phyloP scores from a whole-genome alignment of 331 rosid genomes.

The Cydonia oblonga region DNA sequence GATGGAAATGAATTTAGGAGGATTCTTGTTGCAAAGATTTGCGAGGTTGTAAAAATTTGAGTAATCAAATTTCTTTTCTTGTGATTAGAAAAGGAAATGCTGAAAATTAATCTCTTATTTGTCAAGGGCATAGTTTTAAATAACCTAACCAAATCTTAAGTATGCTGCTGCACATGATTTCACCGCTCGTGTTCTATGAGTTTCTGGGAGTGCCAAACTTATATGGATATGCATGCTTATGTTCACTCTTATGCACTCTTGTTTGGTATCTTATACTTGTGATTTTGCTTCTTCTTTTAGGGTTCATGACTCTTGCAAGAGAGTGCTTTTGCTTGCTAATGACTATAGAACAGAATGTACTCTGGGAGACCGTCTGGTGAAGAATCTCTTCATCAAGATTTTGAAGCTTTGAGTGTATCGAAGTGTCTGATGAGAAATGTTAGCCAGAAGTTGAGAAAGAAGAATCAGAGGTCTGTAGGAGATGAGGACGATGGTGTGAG shows the following conservation, averaged over 20 bases:
- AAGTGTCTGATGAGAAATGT: constrained; percentile 82
- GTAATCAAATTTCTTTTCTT: background rate
- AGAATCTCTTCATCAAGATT: constrained; percentile 46
- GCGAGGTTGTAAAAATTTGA: background rate
- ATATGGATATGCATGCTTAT: no score
- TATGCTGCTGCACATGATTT: background rate
- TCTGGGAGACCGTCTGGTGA: constrained; percentile 42
- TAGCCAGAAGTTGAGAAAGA: constrained; percentile 80
- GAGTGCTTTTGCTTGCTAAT: constrained; percentile 15
- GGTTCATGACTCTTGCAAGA: constrained; percentile 3
- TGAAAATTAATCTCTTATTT: background rate
- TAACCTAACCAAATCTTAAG: background rate
- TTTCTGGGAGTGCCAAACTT: background rate
- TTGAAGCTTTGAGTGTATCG: constrained; percentile 61
- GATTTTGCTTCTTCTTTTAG: background rate
- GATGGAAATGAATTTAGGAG: background rate
- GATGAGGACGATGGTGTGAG: constrained; percentile 54
- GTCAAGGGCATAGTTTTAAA: background rate
- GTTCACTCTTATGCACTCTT: background rate
- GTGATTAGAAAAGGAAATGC: background rate
- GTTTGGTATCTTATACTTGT: background rate
- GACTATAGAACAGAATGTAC: constrained; percentile 45
- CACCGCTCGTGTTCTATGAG: background rate
- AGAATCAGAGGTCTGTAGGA: constrained; percentile 34
- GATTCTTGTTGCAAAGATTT: background rate